Percentiles rank a stretch among this genome's conserved stretches.
phyloP scores from a whole-genome alignment of 2,329 filamentous ascomycete genomes.

The Ascochyta fabae region DNA sequence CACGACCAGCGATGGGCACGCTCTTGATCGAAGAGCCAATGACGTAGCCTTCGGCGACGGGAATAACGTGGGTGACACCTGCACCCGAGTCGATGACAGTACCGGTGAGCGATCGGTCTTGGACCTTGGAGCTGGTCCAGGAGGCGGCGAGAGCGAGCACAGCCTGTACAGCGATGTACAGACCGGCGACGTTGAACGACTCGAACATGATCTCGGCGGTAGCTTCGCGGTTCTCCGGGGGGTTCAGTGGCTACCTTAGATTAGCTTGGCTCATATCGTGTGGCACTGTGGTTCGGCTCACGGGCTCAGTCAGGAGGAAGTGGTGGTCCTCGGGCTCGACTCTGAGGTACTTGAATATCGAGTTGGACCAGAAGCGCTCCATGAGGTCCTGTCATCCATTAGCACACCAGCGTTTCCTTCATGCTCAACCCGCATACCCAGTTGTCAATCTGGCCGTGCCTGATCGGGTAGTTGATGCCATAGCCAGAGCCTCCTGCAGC shows the following conservation, averaged over 20 bases:
- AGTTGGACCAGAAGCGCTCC: constrained; percentile 99
- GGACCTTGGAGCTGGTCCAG: constrained; percentile 98
- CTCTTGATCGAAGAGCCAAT: constrained; percentile 99
- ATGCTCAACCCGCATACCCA: constrained; percentile 68
- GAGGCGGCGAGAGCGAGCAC: constrained; percentile 95
- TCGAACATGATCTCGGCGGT: constrained; percentile 99
- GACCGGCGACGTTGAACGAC: constrained; percentile 98
- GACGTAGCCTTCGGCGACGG: constrained; percentile 97
- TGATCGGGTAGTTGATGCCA: constrained; percentile 95
- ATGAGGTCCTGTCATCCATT: constrained; percentile 78
- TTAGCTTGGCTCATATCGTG: constrained; percentile 14
- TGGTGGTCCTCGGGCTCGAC: constrained; percentile 99
- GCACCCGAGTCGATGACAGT: constrained; percentile 99
- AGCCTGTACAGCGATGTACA: constrained; percentile 98
- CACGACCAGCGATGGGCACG: constrained; percentile 95
- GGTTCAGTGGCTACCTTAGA: constrained; percentile 81
- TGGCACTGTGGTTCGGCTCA: constrained; percentile 55
- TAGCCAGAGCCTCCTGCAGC: constrained; percentile 88
- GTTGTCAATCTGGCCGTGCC: constrained; percentile 98
- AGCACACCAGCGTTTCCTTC: constrained; percentile 9
- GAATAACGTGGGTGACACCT: constrained; percentile 98
- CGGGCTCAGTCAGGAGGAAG: constrained; percentile 96
- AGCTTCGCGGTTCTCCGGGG: constrained; percentile 97
- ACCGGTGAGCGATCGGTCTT: constrained; percentile 92
- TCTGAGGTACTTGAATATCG: constrained; percentile 98